phyloP scores from a whole-genome alignment of 352 stramenopile species.

The Saprolegnia diclina region DNA sequence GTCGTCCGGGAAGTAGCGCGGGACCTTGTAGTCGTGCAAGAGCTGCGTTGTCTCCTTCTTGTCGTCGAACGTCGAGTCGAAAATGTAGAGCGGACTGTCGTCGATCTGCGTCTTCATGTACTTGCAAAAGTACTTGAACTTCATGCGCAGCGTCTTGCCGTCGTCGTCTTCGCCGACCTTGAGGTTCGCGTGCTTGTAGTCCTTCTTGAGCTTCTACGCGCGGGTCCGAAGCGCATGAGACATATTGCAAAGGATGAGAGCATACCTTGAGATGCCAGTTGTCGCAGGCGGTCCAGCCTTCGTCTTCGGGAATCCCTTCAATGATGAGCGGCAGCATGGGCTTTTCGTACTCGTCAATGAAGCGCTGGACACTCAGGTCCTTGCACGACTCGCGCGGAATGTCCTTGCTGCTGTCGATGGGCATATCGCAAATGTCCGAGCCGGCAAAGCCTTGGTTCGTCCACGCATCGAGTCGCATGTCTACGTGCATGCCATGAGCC shows the following conservation, averaged over 20 bases:
- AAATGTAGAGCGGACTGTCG: slow-evolving; percentile 95
- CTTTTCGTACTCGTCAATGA: slow-evolving; percentile 82
- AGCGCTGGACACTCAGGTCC: slow-evolving; percentile 70
- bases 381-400: slow-evolving; percentile 69
- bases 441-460: slow-evolving; percentile 71
- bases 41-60: slow-evolving; percentile 69
- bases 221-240: not conserved
- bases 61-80: slow-evolving; percentile 93
- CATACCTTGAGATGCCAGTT: slow-evolving; percentile 71
- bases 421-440: slow-evolving; percentile 73
- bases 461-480: slow-evolving; percentile 62
- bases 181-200: slow-evolving; percentile 72
- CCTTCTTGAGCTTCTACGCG: slow-evolving; percentile 47
- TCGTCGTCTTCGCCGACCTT: slow-evolving; percentile 81
- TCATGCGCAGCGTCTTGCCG: slow-evolving; percentile 70
- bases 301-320: slow-evolving; percentile 68
- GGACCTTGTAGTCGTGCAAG: slow-evolving; percentile 69
- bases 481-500: slow-evolving; percentile 31
- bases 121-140: slow-evolving; percentile 76
- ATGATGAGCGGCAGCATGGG: slow-evolving; percentile 72
- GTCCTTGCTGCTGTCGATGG: slow-evolving; percentile 53
- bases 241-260: slow-evolving; percentile 4
- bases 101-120: slow-evolving; percentile 74
- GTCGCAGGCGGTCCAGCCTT: slow-evolving; percentile 59
- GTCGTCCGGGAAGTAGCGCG: slow-evolving; percentile 74